A percentile compares a stretch with the other conserved stretches of the same genome.
These are phyloP conservation scores for Aristolochia californica DNA, from an alignment of 164 flowering plant genomes.

Conservation along the genomic window DNA sequence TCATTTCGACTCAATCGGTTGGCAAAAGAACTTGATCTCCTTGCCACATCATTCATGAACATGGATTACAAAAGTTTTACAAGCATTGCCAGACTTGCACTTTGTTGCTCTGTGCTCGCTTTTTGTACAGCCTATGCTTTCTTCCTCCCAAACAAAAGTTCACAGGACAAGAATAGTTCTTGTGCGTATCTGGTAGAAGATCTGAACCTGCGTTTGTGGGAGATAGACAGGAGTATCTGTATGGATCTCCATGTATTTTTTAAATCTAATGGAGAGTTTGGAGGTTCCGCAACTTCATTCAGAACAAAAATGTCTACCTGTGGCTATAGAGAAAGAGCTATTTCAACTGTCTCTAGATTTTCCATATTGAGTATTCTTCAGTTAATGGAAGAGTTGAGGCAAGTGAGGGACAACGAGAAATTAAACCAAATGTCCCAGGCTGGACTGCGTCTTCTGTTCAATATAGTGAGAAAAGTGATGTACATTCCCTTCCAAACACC, in stretches of 20 bases:
- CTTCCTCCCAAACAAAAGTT: conserved; percentile 15
- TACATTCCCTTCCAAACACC: conserved; percentile 51
- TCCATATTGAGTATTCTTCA: conserved; percentile 31
- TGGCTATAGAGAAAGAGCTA: conserved; percentile 24
- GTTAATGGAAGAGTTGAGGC: conserved; percentile 27
- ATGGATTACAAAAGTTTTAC: conserved; percentile 42
- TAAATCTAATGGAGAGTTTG: conserved; percentile 16
- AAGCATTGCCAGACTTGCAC: conserved; percentile 44
- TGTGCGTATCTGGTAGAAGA: conserved; percentile 30
- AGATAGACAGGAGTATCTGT: conserved; percentile 33
- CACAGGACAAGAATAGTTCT: conserved; percentile 14
- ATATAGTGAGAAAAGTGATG: conserved; percentile 34
- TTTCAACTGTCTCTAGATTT: conserved; percentile 33
- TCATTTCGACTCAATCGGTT: conserved; percentile 36
- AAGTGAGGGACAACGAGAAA: conserved; percentile 13
- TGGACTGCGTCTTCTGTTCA: conserved; percentile 28
- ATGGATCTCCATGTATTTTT: conserved; percentile 31
- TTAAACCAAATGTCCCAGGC: conserved; percentile 8
- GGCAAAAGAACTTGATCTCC: conserved; percentile 54
- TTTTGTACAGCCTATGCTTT: conserved; percentile 39
- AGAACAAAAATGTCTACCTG: conserved; percentile 16
- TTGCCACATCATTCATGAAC: conserved; percentile 46
- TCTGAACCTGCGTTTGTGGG: conserved; percentile 35
- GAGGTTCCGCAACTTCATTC: conserved; percentile 17
- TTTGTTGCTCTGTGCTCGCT: conserved; percentile 61